Conservation (phyloP, 257 asterid genomes). For the Striga asiatica region DNA sequence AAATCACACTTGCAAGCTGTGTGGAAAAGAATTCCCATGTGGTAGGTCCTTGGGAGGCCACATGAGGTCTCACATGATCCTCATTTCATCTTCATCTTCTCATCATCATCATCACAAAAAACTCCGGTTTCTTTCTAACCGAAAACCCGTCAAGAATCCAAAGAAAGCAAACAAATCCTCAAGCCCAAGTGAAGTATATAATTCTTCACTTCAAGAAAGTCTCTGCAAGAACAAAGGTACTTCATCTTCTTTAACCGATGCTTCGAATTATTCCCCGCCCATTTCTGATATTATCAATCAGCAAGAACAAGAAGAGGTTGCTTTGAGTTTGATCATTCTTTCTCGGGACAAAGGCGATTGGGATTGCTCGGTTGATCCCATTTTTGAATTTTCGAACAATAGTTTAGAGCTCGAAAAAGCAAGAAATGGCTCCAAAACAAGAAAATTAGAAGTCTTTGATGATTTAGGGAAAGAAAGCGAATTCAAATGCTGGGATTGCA, state of each 20-base stretch:
- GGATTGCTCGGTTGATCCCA: conserved; percentile 16
- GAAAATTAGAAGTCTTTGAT: conserved; percentile 8
- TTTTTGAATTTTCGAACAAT: conserved; percentile 31
- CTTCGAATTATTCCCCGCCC: conserved; percentile 21
- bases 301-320: conserved; percentile 70
- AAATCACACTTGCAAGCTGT: conserved; percentile 44
- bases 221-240: conserved; percentile 43
- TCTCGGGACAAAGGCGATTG: conserved; percentile 43
- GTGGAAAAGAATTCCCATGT: conserved; percentile 42
- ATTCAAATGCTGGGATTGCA: conserved; percentile 61
- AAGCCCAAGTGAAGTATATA: conserved; percentile 17
- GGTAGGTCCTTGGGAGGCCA: conserved; percentile 34
- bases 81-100: conserved; percentile 19
- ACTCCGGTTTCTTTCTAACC: conserved; percentile 24
- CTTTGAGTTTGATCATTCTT: conserved; percentile 68
- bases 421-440: conserved; percentile 15
- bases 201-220: conserved; percentile 29
- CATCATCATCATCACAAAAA: conserved; percentile 30
- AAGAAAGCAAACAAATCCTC: conserved; percentile 24
- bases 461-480: conserved; percentile 23
- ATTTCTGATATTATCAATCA: conserved; percentile 48
- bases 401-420: conserved; percentile 25
- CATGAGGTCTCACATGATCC: conserved; percentile 81
- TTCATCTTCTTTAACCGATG: conserved; percentile 24
- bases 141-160: conserved; percentile 19